phyloP scores from a whole-genome alignment of 192 early-diverging fungal species.

The Podila horticola region DNA sequence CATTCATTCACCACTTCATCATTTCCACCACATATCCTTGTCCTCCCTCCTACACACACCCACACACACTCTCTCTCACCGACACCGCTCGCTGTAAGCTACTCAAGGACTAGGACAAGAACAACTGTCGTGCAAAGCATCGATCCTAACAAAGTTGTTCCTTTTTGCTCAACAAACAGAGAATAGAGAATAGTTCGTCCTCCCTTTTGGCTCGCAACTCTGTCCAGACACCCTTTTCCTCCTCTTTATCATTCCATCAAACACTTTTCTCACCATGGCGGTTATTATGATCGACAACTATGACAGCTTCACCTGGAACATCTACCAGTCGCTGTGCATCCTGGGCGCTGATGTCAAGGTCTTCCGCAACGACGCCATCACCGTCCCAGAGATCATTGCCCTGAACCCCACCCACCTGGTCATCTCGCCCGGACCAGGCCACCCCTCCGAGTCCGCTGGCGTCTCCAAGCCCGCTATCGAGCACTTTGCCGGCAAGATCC shows the following conservation, averaged over 20 bases:
- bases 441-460: conserved; percentile 89
- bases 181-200: neutral
- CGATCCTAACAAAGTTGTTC: no score
- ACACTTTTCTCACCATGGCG: conserved; percentile 52
- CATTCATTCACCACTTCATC: neutral
- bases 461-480: conserved; percentile 89
- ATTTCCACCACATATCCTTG: neutral
- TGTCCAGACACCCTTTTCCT: neutral
- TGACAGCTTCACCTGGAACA: conserved; percentile 99
- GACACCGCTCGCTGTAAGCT: neutral
- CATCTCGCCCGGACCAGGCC: conserved; percentile 97
- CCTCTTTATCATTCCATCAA: neutral
- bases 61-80: neutral
- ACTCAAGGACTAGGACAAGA: no score
- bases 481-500: conserved; percentile 93
- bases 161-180: neutral
- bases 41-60: neutral
- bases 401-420: conserved; percentile 94
- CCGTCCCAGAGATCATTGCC: conserved; percentile 82
- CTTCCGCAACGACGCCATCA: conserved; percentile 93
- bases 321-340: conserved; percentile 94
- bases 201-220: neutral
- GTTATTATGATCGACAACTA: conserved; percentile 97
- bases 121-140: no score
- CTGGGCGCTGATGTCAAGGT: conserved; percentile 94